Percentiles rank a stretch among this genome's conserved stretches.
Evolutionary conservation across 345 rosid genomes (phyloP).

Genomic region (Barbarea vulgaris): DNA sequence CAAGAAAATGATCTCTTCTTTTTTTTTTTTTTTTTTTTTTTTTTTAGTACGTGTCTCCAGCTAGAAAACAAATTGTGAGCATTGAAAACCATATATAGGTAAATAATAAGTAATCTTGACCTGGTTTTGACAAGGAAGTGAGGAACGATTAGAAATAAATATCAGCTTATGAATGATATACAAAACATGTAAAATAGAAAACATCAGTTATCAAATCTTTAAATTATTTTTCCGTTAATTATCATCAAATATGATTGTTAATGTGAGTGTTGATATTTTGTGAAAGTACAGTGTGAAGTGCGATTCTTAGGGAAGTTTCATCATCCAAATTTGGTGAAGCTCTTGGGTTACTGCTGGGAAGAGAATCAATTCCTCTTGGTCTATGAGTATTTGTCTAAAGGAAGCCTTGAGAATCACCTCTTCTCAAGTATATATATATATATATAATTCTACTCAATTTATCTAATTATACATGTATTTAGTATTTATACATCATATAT

Average conservation of each 20-base stretch:
- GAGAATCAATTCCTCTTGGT: slow-evolving; percentile 70
- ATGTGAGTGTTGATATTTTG: background rate
- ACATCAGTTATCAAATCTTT: background rate
- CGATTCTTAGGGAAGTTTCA: slow-evolving; percentile 73
- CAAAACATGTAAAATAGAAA: background rate
- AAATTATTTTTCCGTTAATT: background rate
- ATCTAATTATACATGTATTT: background rate
- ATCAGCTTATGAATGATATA: background rate
- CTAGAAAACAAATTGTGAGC: background rate
- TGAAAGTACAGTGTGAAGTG: slow-evolving; percentile 69
- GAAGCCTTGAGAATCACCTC: slow-evolving; percentile 82
- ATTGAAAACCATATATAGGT: slow-evolving; percentile 1
- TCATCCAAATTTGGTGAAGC: slow-evolving; percentile 82
- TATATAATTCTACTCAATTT: slow-evolving; percentile 6
- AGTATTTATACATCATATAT: background rate
- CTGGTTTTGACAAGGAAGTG: background rate
- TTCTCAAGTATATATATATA: slow-evolving; percentile 82
- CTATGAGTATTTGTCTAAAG: slow-evolving; percentile 71
- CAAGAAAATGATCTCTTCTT: background rate
- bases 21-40: too few relatives aligned
- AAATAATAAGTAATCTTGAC: slow-evolving; percentile 17
- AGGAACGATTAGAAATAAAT: background rate
- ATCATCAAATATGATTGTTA: background rate
- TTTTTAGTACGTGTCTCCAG: background rate
- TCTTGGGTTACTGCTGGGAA: slow-evolving; percentile 85